A percentile compares a stretch with the other conserved stretches of the same genome.
phyloP scores from a whole-genome alignment of 2,329 filamentous ascomycete genomes.

The Epichloe amarillans region DNA sequence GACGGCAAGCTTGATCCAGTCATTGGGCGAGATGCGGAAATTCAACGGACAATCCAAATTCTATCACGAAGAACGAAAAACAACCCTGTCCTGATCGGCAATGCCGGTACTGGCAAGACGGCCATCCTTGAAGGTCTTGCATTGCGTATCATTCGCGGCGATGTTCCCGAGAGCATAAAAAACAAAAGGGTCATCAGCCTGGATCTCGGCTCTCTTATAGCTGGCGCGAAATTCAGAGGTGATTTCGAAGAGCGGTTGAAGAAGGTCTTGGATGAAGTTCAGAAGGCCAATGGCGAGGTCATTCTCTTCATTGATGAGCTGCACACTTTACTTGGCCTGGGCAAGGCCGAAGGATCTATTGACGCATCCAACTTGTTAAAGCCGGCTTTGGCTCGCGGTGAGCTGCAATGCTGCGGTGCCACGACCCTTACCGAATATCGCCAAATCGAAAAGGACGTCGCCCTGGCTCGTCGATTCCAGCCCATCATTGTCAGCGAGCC shows the following conservation, averaged over 20 bases:
- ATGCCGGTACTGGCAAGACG: conserved; percentile 85
- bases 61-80: conserved; percentile 89
- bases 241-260: conserved; percentile 95
- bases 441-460: conserved; percentile 89
- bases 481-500: conserved; percentile 91
- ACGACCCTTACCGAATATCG: conserved; percentile 90
- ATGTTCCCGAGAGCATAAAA: conserved; percentile 92
- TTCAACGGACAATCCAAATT: conserved; percentile 88
- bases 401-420: conserved; percentile 88
- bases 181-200: conserved; percentile 80
- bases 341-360: conserved; percentile 91
- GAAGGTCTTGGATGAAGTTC: conserved; percentile 78
- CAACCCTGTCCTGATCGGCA: conserved; percentile 87
- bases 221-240: conserved; percentile 86
- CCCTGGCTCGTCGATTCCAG: conserved; percentile 83
- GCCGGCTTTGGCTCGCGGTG: conserved; percentile 81
- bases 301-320: conserved; percentile 94
- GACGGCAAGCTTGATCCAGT: conserved; percentile 91
- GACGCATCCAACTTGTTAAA: conserved; percentile 93
- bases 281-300: conserved; percentile 76
- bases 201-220: conserved; percentile 85
- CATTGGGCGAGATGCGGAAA: conserved; percentile 83
- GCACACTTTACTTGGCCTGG: conserved; percentile 79
- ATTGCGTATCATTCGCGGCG: conserved; percentile 76
- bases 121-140: conserved; percentile 85